Conservation (phyloP, 345 rosid species). For the Gossypium bickii region DNA sequence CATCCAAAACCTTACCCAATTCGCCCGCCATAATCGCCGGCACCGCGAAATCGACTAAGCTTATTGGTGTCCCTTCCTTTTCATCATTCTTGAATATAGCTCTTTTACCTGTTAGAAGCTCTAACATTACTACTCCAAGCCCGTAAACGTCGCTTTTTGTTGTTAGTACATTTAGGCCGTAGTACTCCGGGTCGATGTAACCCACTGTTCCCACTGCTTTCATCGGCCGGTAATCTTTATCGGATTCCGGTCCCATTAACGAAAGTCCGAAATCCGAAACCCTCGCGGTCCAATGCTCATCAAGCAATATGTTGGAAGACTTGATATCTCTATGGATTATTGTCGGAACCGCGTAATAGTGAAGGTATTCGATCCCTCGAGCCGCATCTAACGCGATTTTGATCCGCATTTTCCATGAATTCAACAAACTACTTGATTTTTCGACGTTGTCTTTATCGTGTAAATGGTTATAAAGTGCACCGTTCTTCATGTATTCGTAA, state of each 20-base stretch:
- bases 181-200: conserved; percentile 88
- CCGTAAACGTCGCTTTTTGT: conserved; percentile 90
- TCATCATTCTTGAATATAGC: conserved; percentile 58
- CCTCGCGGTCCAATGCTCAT: conserved; percentile 63
- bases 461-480: conserved; percentile 77
- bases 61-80: conserved; percentile 38
- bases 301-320: conserved; percentile 79
- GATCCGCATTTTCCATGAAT: conserved; percentile 88
- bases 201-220: conserved; percentile 90
- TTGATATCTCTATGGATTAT: conserved; percentile 89
- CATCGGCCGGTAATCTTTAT: conserved; percentile 39
- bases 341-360: conserved; percentile 74
- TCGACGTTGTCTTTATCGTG: conserved; percentile 57
- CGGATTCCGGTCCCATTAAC: conserved; percentile 53
- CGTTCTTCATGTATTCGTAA: conserved; percentile 89
- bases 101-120: conserved; percentile 67
- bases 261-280: conserved; percentile 92
- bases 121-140: conserved; percentile 75
- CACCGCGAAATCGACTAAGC: conserved; percentile 66
- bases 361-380: conserved; percentile 85
- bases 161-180: conserved; percentile 73
- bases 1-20: conserved; percentile 47
- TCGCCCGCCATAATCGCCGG: conserved; percentile 46
- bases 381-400: conserved; percentile 77
- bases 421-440: conserved; percentile 54